Percentiles rank a stretch among this genome's conserved stretches.
Conservation (phyloP, 495 filamentous ascomycete genomes). For the Podospora didyma region DNA sequence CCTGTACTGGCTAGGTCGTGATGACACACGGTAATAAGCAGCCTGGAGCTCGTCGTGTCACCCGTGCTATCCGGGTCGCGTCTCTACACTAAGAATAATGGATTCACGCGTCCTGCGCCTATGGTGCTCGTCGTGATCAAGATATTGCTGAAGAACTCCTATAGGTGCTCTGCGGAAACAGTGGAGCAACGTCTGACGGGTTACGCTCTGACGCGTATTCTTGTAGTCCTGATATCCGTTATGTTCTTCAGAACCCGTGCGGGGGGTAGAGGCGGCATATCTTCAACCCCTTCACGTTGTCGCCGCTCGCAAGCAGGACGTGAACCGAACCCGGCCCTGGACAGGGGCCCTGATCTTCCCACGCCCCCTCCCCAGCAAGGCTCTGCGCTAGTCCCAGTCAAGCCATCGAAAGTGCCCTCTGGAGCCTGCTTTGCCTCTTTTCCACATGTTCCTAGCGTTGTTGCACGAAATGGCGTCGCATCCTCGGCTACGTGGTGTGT, state of each 20-base stretch:
- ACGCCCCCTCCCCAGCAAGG: background rate
- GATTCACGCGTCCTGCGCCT: too few relatives aligned
- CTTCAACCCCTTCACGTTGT: too few relatives aligned
- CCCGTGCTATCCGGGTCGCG: too few relatives aligned
- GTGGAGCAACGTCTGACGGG: too few relatives aligned
- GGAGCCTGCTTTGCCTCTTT: conserved; percentile 18
- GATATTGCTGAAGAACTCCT: too few relatives aligned
- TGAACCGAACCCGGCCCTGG: background rate
- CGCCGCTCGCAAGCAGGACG: background rate
- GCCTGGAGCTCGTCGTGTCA: too few relatives aligned
- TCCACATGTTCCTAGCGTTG: conserved; percentile 10
- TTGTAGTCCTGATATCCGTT: background rate
- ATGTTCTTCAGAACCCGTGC: background rate
- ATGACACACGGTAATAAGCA: background rate
- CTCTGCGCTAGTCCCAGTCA: conserved; percentile 2
- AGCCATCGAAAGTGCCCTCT: conserved; percentile 6
- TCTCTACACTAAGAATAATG: too few relatives aligned
- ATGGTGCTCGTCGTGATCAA: too few relatives aligned
- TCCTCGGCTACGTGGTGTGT: conserved; percentile 1
- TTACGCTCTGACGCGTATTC: background rate
- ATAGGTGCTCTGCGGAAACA: too few relatives aligned
- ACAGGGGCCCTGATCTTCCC: background rate
- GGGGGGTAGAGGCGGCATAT: too few relatives aligned
- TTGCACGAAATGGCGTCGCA: conserved; percentile 16
- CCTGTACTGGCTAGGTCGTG: background rate